Evolutionary conservation across 2,329 filamentous ascomycete genomes (phyloP).

Genomic region (Falciphora oryzae): DNA sequence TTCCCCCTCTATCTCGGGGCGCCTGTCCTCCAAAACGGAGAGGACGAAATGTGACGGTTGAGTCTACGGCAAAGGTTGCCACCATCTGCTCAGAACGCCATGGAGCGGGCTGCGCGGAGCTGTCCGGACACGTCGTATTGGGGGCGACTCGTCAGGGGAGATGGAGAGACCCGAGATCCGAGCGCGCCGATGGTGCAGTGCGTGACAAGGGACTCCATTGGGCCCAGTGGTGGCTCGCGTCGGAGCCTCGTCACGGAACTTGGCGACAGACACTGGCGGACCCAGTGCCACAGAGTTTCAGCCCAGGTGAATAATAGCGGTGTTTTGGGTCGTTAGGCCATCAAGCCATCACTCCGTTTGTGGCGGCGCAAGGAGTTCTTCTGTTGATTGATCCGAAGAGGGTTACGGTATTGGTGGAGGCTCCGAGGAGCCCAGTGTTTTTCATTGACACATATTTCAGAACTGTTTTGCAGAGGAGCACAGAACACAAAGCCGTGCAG

Average conservation of each 20-base stretch:
- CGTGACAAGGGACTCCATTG: background rate
- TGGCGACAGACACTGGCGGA: background rate
- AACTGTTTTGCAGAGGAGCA: no score
- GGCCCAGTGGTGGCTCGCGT: background rate
- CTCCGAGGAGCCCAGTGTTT: no score
- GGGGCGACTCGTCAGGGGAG: no score
- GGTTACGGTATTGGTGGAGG: no score
- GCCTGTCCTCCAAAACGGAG: background rate
- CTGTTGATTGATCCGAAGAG: no score
- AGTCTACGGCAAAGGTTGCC: no score
- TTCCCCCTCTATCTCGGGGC: background rate
- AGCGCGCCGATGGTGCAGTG: background rate
- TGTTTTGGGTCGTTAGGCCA: background rate
- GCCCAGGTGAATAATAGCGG: background rate
- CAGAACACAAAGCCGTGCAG: background rate
- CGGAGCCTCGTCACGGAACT: background rate
- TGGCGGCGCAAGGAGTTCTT: background rate
- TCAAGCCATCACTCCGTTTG: background rate
- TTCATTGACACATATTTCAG: no score
- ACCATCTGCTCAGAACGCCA: background rate
- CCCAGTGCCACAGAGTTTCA: no score
- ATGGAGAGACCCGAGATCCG: background rate
- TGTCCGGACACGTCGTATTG: no score
- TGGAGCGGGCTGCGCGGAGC: no score
- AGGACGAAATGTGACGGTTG: no score